A percentile compares a stretch with the other conserved stretches of the same genome.
These are phyloP conservation scores for Hypoxylon rickii DNA, from an alignment of 495 filamentous ascomycete genomes.

Conservation along the genomic window DNA sequence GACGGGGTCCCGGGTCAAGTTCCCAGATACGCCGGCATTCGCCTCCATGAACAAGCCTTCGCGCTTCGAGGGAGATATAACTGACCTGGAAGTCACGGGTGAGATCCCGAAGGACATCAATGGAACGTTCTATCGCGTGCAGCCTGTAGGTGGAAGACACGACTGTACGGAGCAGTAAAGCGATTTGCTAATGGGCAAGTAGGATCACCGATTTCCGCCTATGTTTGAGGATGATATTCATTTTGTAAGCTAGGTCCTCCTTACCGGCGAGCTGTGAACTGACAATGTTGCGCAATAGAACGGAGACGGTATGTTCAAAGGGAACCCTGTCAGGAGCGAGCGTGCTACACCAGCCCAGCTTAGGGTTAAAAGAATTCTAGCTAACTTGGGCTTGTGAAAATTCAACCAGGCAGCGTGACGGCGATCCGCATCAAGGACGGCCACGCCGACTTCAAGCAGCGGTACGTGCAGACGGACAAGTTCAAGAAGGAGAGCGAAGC, in stretches of 20 bases:
- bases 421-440: slow-evolving; percentile 59
- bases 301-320: slow-evolving; percentile 33
- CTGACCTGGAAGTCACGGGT: slow-evolving; percentile 55
- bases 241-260: slow-evolving; percentile 36
- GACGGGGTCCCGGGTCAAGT: slow-evolving; percentile 45
- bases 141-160: slow-evolving; percentile 39
- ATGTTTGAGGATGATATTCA: slow-evolving; percentile 58
- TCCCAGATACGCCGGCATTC: slow-evolving; percentile 53
- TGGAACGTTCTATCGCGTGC: slow-evolving; percentile 60
- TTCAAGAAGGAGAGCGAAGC: slow-evolving; percentile 48
- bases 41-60: slow-evolving; percentile 53
- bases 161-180: neutral
- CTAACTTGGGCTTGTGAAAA: neutral
- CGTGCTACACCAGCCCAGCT: neutral
- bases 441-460: slow-evolving; percentile 54
- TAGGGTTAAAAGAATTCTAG: neutral
- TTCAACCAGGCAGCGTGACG: slow-evolving; percentile 47
- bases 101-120: slow-evolving; percentile 54
- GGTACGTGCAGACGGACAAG: slow-evolving; percentile 59
- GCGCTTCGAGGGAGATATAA: slow-evolving; percentile 53
- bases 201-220: slow-evolving; percentile 56
- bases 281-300: slow-evolving; percentile 13
- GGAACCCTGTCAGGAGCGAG: neutral
- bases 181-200: neutral
- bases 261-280: neutral